Evolutionary conservation across 306 rosid genomes (phyloP).

Genomic region (Lathyrus oleraceus): DNA sequence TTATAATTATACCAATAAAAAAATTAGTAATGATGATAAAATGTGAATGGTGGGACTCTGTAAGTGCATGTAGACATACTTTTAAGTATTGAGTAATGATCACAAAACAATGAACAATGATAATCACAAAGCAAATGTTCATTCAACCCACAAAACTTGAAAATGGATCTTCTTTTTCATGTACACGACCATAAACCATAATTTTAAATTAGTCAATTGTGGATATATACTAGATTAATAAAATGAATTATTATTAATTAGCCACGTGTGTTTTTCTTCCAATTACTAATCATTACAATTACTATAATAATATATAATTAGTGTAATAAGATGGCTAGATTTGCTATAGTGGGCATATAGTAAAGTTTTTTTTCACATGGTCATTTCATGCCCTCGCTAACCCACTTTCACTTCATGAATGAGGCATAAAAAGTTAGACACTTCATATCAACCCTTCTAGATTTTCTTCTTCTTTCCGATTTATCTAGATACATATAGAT

Average conservation of each 20-base stretch:
- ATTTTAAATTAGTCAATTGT: background rate
- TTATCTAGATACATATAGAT: too few species aligned
- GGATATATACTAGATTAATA: background rate
- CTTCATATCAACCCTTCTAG: background rate
- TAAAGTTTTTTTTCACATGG: background rate
- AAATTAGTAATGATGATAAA: background rate
- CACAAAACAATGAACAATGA: slow-evolving; percentile 24
- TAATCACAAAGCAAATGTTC: background rate
- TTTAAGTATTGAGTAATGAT: slow-evolving; percentile 3
- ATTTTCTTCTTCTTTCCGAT: too few species aligned
- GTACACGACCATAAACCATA: background rate
- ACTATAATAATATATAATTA: background rate
- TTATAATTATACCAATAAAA: too few species aligned
- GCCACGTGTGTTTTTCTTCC: too few species aligned
- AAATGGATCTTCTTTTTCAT: background rate
- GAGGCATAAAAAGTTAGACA: background rate
- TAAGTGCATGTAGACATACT: slow-evolving; percentile 24
- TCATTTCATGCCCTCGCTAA: background rate
- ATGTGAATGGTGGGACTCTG: background rate
- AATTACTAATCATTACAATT: background rate
- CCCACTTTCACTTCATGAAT: background rate
- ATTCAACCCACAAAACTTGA: background rate
- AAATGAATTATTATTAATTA: background rate
- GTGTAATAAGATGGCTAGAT: background rate
- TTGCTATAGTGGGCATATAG: background rate